phyloP scores from a whole-genome alignment of 768 basidiomycete species.

The Boletus coccyginus region DNA sequence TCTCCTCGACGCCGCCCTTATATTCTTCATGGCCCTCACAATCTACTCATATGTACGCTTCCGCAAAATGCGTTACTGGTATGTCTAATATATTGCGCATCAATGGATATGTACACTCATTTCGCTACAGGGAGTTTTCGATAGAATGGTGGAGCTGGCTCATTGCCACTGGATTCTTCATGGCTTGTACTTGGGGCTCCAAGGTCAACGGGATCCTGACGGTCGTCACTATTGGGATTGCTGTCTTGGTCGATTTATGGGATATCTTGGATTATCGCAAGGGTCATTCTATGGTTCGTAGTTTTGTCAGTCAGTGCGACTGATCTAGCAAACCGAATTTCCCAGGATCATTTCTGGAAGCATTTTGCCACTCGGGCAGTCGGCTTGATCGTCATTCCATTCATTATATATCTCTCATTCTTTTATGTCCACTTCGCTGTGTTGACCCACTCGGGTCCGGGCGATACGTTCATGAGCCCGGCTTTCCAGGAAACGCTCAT shows the following conservation, averaged over 20 bases:
- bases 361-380: conserved; percentile 86
- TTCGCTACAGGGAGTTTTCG: conserved; percentile 69
- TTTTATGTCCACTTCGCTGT: conserved; percentile 95
- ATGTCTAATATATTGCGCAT: conserved; percentile 22
- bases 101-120: conserved; percentile 1
- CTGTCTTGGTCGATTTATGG: conserved; percentile 94
- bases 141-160: conserved; percentile 96
- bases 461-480: conserved; percentile 97
- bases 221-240: conserved; percentile 83
- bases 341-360: conserved; percentile 80
- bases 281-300: conserved; percentile 70
- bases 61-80: conserved; percentile 90
- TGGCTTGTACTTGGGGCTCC: conserved; percentile 95
- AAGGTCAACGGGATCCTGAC: conserved; percentile 97
- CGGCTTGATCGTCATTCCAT: conserved; percentile 85
- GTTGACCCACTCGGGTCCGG: conserved; percentile 84
- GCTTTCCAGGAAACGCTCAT: conserved; percentile 94
- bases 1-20: conserved; percentile 87
- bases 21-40: conserved; percentile 95
- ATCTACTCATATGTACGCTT: conserved; percentile 93
- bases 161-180: conserved; percentile 81
- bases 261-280: conserved; percentile 83
- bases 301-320: background rate
- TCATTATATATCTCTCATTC: conserved; percentile 88
- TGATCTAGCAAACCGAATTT: background rate